phyloP scores from a whole-genome alignment of 2,329 filamentous ascomycete species.

The Nemania abortiva region DNA sequence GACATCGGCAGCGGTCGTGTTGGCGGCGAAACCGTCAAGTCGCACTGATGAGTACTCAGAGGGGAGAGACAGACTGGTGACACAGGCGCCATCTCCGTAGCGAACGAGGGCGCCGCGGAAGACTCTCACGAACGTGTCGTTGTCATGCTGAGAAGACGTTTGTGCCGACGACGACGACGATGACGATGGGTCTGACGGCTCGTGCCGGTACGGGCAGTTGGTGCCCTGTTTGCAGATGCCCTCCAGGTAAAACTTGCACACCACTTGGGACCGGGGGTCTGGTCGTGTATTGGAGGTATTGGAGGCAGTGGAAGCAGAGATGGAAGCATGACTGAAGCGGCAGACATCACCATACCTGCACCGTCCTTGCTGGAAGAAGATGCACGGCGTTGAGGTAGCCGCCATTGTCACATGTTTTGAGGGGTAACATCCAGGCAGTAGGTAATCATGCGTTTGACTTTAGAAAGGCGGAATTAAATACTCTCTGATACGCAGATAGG shows the following conservation, averaged over 20 bases:
- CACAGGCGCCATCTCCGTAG: slow-evolving; percentile 34
- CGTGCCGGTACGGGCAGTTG: slow-evolving; percentile 31
- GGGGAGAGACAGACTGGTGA: slow-evolving; percentile 23
- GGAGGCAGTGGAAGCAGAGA: slow-evolving; percentile 1
- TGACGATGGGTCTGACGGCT: not conserved
- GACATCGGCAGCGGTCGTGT: slow-evolving; percentile 21
- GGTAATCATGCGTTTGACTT: too few species aligned
- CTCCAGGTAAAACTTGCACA: slow-evolving; percentile 28
- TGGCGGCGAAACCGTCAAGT: slow-evolving; percentile 23
- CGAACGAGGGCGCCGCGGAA: slow-evolving; percentile 30
- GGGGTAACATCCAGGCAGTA: not conserved
- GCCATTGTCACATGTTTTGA: slow-evolving; percentile 6
- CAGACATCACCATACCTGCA: slow-evolving; percentile 32
- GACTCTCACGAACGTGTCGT: slow-evolving; percentile 26
- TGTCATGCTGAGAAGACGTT: slow-evolving; percentile 1
- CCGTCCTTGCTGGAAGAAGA: slow-evolving; percentile 32
- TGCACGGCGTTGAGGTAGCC: slow-evolving; percentile 19
- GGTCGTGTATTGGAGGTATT: not conserved
- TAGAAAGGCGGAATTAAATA: too few species aligned
- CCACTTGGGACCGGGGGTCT: slow-evolving; percentile 25
- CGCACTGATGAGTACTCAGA: slow-evolving; percentile 34
- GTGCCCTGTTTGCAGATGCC: slow-evolving; percentile 28
- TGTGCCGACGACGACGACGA: not conserved
- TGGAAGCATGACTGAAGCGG: slow-evolving; percentile 28
- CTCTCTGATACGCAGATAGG: too few species aligned